A percentile compares a stretch with the other conserved stretches of the same genome.
These are phyloP conservation scores for Pisolithus thermaeus DNA, from an alignment of 1,284 basidiomycete genomes.

Conservation along the genomic window DNA sequence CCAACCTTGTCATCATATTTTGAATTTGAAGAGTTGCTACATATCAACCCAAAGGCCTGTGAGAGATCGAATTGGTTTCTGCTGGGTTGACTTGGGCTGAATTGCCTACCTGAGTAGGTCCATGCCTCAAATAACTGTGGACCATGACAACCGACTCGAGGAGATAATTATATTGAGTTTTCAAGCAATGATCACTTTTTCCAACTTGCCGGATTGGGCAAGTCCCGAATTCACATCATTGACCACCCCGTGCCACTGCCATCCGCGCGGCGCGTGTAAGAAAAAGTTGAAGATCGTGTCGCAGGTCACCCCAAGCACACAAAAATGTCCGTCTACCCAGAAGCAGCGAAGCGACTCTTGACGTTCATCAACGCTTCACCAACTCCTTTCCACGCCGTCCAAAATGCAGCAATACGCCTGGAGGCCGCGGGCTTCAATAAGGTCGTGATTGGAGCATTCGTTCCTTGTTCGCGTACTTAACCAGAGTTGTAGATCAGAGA, in stretches of 20 bases:
- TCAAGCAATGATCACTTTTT: too few species aligned
- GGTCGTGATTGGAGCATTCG: conserved; percentile 22
- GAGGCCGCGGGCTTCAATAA: conserved; percentile 51
- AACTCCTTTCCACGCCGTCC: conserved; percentile 92
- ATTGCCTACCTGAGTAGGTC: conserved; percentile 72
- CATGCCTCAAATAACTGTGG: conserved; percentile 81
- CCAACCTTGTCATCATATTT: conserved; percentile 84
- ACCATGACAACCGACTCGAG: conserved; percentile 46
- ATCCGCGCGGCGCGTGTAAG: too few species aligned
- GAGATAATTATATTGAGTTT: too few species aligned
- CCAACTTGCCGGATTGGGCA: too few species aligned
- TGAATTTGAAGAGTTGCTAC: conserved; percentile 84
- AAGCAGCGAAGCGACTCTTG: conserved; percentile 63
- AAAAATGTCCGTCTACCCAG: conserved; percentile 51
- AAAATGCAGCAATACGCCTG: conserved; percentile 56
- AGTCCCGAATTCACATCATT: too few species aligned
- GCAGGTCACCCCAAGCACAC: not conserved
- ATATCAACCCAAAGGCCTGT: conserved; percentile 90
- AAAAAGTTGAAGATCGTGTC: too few species aligned
- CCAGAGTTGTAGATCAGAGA: conserved; percentile 47
- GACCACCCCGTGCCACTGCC: too few species aligned
- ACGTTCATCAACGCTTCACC: conserved; percentile 82
- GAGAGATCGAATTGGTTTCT: conserved; percentile 3
- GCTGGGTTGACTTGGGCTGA: not conserved
- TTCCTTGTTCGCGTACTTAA: conserved; percentile 2